phyloP scores from a whole-genome alignment of 345 rosid genomes.

The Salix arbutifolia region DNA sequence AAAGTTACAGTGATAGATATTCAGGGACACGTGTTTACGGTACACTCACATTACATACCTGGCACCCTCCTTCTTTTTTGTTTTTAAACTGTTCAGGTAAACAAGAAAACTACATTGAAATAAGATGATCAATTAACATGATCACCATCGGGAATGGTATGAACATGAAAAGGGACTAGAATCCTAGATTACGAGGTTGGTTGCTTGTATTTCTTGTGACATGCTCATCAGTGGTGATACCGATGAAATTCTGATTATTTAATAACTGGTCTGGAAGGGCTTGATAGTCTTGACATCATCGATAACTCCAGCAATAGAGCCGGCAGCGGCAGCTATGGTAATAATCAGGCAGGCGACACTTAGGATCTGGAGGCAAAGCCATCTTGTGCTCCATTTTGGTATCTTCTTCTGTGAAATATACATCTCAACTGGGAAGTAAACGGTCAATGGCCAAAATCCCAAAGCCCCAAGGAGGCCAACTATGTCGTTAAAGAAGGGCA shows the following conservation, averaged over 20 bases:
- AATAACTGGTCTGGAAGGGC: conserved; percentile 56
- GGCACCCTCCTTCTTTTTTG: not conserved
- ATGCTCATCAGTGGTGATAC: not conserved
- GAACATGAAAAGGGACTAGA: conserved; percentile 8
- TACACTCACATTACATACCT: not conserved
- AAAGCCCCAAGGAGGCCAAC: conserved; percentile 84
- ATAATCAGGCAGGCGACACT: conserved; percentile 67
- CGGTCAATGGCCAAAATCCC: conserved; percentile 91
- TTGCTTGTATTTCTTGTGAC: not conserved
- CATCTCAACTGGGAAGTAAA: conserved; percentile 89
- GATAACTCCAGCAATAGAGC: conserved; percentile 67
- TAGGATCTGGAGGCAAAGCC: conserved; percentile 69
- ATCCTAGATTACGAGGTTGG: not conserved
- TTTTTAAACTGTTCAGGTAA: not conserved
- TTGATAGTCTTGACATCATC: conserved; percentile 55
- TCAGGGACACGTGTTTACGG: not conserved
- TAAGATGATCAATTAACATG: not conserved
- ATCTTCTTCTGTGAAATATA: conserved; percentile 65
- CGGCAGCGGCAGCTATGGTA: conserved; percentile 67
- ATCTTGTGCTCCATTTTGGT: conserved; percentile 67
- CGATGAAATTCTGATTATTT: not conserved
- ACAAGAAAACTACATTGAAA: not conserved
- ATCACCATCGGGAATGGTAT: not conserved
- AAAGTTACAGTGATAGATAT: conserved; percentile 1
- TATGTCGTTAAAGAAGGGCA: conserved; percentile 77